Conservation (phyloP, 108 stramenopile species). For the Schizochytrium sp. region DNA sequence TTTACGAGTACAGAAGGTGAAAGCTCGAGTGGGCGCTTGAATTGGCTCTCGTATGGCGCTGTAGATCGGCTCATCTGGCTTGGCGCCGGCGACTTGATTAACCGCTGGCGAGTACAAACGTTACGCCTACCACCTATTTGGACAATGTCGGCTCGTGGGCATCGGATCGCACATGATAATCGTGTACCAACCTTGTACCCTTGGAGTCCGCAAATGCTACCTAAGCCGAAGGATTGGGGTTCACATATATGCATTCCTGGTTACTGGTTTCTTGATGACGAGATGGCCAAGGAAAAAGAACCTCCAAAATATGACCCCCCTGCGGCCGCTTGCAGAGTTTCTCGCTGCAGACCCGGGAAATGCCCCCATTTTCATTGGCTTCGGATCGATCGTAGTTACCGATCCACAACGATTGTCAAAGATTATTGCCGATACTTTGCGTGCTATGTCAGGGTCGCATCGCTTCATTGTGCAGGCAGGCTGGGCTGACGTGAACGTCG, state of each 20-base stretch:
- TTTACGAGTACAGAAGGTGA: slow-evolving; percentile 42
- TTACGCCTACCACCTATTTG: slow-evolving; percentile 42
- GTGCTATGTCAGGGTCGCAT: slow-evolving; percentile 2
- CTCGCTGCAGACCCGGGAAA: background rate
- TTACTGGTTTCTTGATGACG: slow-evolving; percentile 57
- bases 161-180: slow-evolving; percentile 41
- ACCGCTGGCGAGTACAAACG: slow-evolving; percentile 46
- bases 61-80: slow-evolving; percentile 59
- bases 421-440: slow-evolving; percentile 21
- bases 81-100: slow-evolving; percentile 46
- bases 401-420: background rate
- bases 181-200: slow-evolving; percentile 13
- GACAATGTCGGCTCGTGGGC: slow-evolving; percentile 59
- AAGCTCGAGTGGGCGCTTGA: background rate
- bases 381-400: slow-evolving; percentile 48
- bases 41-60: slow-evolving; percentile 59
- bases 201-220: slow-evolving; percentile 53
- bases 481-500: slow-evolving; percentile 38
- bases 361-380: slow-evolving; percentile 59
- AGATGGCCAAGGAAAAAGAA: background rate
- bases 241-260: slow-evolving; percentile 47
- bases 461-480: slow-evolving; percentile 28
- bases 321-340: background rate
- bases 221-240: slow-evolving; percentile 60
- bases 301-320: background rate